Evolutionary conservation across 192 early-diverging fungal species (phyloP), one percentile per base, ranked within the genome.

Genomic region (Umbelopsis vinacea): DNA sequence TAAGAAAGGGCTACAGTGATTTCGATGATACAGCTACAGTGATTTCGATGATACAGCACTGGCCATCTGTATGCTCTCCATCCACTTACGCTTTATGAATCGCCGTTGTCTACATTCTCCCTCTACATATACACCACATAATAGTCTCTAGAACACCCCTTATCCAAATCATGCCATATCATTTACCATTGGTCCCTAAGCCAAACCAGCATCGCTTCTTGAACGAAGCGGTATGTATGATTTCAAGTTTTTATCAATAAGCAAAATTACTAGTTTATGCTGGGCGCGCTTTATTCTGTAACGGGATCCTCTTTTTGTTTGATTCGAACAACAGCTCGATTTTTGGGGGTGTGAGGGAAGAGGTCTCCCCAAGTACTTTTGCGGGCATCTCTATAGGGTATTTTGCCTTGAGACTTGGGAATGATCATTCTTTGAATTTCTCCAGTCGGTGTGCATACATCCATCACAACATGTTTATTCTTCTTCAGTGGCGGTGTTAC

Each of bases 311-410:
- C 40, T 43, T 63, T 63, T 37, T 63, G 57, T 12, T 63, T 63
- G 33, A 63, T 63, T 17, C 57, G 57, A 8, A 63, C 57, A 0
- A 79, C 73, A 0, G 71, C 33, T 26, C 71, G 71, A 43, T 85
- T 88, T 55, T 91, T 92, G 7, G 92, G 88, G 26, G 37, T 47
- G 69, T 94, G 90, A 68, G 93, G 93, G 74, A 93, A 91, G 35
- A 91, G 68, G 71, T 94, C 94, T n/a, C 92, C 93, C 94, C 94
- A 96, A 72, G 78, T 83, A 0, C 84, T 77, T 79, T 96, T 94
- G 21, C 90, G 78, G 0, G 90, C 89, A 75, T 92, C 93, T n/a
- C 86, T 73, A 71, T 92, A 94, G 0, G 82, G 80, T 63, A 87
- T 75, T 82, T 90, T 92, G 66, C 88, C 85, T 68, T 90, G 88